Evolutionary conservation across 768 basidiomycete species (phyloP).

Genomic region (Mycena amicta): DNA sequence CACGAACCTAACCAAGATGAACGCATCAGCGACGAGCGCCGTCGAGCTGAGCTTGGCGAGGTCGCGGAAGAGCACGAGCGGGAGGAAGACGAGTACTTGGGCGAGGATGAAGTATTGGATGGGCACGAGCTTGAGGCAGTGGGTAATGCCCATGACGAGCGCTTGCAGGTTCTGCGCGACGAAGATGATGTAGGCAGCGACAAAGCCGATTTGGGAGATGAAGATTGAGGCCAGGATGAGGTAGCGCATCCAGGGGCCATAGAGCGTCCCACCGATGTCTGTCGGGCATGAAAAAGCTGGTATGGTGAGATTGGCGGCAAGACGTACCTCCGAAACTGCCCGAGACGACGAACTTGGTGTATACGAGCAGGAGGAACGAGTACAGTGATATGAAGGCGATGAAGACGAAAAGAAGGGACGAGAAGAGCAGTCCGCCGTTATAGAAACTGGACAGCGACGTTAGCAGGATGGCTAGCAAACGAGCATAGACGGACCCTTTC

Average conservation of each 20-base stretch:
- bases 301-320: background rate
- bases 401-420: slow-evolving; percentile 68
- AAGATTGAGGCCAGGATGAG: slow-evolving; percentile 86
- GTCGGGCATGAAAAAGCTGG: background rate
- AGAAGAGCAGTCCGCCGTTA: slow-evolving; percentile 95
- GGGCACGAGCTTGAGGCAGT: slow-evolving; percentile 68
- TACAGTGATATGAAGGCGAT: slow-evolving; percentile 89
- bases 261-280: slow-evolving; percentile 94
- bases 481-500: slow-evolving; percentile 90
- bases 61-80: slow-evolving; percentile 86
- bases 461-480: slow-evolving; percentile 7
- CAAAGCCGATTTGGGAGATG: slow-evolving; percentile 88
- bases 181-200: slow-evolving; percentile 92
- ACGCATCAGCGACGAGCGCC: slow-evolving; percentile 90
- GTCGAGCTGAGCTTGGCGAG: slow-evolving; percentile 93
- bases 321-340: slow-evolving; percentile 89
- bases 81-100: slow-evolving; percentile 86
- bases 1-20: slow-evolving; percentile 86
- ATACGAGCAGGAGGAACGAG: slow-evolving; percentile 89
- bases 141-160: slow-evolving; percentile 14
- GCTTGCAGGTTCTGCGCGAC: slow-evolving; percentile 85
- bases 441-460: slow-evolving; percentile 62
- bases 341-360: slow-evolving; percentile 84
- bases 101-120: slow-evolving; percentile 82
- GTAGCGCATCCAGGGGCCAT: slow-evolving; percentile 92